Percentiles rank a stretch among this genome's conserved stretches.
Evolutionary conservation across 2,329 filamentous ascomycete species (phyloP).

Genomic region (Monosporascus sp.): DNA sequence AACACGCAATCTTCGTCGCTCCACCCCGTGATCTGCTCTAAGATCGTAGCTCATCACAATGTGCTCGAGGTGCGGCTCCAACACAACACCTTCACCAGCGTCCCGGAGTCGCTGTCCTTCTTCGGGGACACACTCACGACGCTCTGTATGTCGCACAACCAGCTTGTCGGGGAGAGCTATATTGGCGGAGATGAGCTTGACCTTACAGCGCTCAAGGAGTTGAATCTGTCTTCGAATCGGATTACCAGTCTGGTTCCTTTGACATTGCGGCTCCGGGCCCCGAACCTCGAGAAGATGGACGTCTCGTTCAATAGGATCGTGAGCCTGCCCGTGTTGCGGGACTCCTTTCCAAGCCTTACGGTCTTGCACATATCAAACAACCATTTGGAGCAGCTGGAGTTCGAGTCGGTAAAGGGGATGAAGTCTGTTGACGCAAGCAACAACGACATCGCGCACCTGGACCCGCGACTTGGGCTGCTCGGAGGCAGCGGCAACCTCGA

Average conservation of each 20-base stretch:
- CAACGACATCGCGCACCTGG: constrained; percentile 79
- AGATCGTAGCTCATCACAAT: constrained; percentile 45
- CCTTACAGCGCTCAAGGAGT: constrained; percentile 68
- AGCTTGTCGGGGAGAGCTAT: constrained; percentile 59
- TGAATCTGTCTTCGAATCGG: constrained; percentile 70
- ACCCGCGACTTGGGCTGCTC: constrained; percentile 74
- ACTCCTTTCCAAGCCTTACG: constrained; percentile 63
- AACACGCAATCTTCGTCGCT: constrained; percentile 58
- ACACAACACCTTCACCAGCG: constrained; percentile 65
- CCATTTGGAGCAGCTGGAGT: constrained; percentile 65
- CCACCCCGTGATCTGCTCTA: constrained; percentile 52
- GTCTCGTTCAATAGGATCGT: constrained; percentile 77
- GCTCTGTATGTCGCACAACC: constrained; percentile 71
- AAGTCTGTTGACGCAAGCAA: constrained; percentile 73
- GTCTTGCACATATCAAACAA: constrained; percentile 76
- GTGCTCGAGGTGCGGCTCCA: constrained; percentile 62
- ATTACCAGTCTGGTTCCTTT: constrained; percentile 66
- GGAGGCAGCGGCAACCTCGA: constrained; percentile 56
- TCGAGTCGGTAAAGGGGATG: constrained; percentile 68
- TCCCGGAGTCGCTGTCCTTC: constrained; percentile 67
- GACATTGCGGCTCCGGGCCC: constrained; percentile 62
- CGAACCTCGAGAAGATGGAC: constrained; percentile 70
- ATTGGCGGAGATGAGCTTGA: constrained; percentile 57
- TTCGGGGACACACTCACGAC: constrained; percentile 66
- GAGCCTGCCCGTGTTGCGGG: constrained; percentile 60